Base-by-base conservation (phyloP, 768 basidiomycete genomes). In the Dentipellis sp. region DNA sequence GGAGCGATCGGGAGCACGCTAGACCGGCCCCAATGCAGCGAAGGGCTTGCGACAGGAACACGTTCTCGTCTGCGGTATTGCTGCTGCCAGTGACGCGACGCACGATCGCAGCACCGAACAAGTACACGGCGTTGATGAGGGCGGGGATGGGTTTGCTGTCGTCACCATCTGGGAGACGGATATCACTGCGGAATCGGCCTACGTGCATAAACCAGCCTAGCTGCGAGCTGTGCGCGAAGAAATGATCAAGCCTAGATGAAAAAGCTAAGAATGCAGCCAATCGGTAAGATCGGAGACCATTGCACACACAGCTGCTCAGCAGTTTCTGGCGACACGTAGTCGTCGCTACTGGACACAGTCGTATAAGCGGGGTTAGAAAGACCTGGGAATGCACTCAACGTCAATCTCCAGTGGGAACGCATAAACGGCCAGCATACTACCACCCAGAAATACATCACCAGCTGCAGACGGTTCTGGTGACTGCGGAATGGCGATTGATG, bases 131-230 rank as follows among this genome's bases (percentile, higher is more conserved):
- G 37, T 74, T 74, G 60, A 84, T 73, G 34, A 82, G 76, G 11
- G 65, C 61, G 0, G 70, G 65, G 49, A 67, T 62, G 10, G 67
- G 56, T 7, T 64, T 56, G 12, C 67, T 64, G 36, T 68, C 16
- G 66, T 59, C 38, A 63, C 65, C 19, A 67, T 62, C 21, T 65
- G 69, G 40, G 66, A 69, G 40, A 38, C 58, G 53, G 16, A 60
- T 16, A 9, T 71, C 64, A 5, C 71, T 50, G 16, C 68, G 69
- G 56, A 86, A 80, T 3, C 81, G 75, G 3, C 68, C 60, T 2
- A 69, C 45, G 59, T 81, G 68, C 55, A 91, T 77, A 66, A 88
- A 90, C 63, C 89, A 82, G 5, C 84, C 84, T 56, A 87, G 75
- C 61, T 82, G 76, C 36, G 72, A 65, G 0, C 78, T 74, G 62